Evolutionary conservation across 176 grass and related monocot species (phyloP).

Genomic region (Oryza longistaminata): DNA sequence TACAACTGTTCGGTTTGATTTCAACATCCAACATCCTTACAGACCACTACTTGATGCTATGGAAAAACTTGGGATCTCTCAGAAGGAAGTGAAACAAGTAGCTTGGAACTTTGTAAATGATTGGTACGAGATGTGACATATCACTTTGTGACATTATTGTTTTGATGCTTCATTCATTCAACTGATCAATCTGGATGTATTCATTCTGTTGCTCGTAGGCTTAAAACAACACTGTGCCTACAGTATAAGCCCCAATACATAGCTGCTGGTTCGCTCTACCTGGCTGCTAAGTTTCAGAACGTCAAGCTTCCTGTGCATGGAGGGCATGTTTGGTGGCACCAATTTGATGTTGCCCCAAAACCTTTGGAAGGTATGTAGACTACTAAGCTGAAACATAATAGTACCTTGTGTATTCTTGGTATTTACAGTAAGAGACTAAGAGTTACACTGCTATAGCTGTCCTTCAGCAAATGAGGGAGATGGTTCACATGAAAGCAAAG

Average conservation of each 20-base stretch:
- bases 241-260: conserved; percentile 80
- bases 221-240: conserved; percentile 68
- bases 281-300: conserved; percentile 65
- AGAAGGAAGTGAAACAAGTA: conserved; percentile 62
- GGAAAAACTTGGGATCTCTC: conserved; percentile 61
- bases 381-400: conserved; percentile 15
- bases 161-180: neutral
- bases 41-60: conserved; percentile 71
- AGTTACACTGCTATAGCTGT: conserved; percentile 48
- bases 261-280: conserved; percentile 67
- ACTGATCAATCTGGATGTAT: conserved; percentile 17
- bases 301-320: conserved; percentile 65
- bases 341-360: conserved; percentile 73
- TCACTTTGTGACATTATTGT: conserved; percentile 22
- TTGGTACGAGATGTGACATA: conserved; percentile 55
- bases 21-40: conserved; percentile 81
- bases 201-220: conserved; percentile 54
- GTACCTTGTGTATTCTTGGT: conserved; percentile 3
- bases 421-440: conserved; percentile 41
- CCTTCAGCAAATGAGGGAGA: conserved; percentile 65
- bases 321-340: conserved; percentile 72
- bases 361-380: conserved; percentile 69
- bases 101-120: conserved; percentile 89
- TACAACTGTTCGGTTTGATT: conserved; percentile 69
- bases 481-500: conserved; percentile 37